Evolutionary conservation across 2,329 filamentous ascomycete genomes (phyloP), one percentile per base, ranked within the genome.

Genomic region (Chrysosporium queenslandicum): DNA sequence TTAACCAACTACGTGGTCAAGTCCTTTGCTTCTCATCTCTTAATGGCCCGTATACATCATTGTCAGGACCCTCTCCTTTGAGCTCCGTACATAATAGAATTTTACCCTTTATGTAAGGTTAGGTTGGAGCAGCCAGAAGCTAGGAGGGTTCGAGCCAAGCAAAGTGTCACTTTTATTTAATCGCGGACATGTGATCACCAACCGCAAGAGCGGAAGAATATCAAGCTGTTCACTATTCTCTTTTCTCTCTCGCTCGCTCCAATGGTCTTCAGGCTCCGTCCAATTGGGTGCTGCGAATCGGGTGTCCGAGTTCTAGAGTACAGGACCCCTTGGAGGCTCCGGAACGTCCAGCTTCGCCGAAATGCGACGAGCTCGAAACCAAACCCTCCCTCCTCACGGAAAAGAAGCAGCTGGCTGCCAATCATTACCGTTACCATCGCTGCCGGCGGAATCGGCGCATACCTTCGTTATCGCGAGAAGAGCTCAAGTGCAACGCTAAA

Each of bases 371-470:
- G 9, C 36, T 57, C 59, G 9, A 58, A 59, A 43, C 50, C 61
- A 23, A 45, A 18, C 6, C 20, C 56, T 46, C 55, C 46, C 55
- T 58, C 36, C 46, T 50, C 59, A 20, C 57, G 59, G 9, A 63
- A 60, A 48, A 58, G 55, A 40, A 60, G 58, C 34, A 60, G 59
- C 53, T 71, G 67, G 67, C 54, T 70, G 41, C 64, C 63, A 36
- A 53, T 69, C 52, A 59, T 61, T 25, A 43, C 66, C 47, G 58
- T 71, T 41, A 68, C 66, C 23, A 58, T 60, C 21, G 57, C 62
- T n/a, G 68, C 69, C 16, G 66, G 62, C 21, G 67, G 62, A 47
- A 59, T 65, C 53, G 68, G 68, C 20, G 65, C 63, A 23, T 71
- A 68, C 56, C 32, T 67, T 52, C 60, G 64, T 54, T 66, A 61